These are phyloP conservation scores for Yarrowia yakushimensis DNA, from an alignment of 805 yeast genomes.

Conservation along the genomic window DNA sequence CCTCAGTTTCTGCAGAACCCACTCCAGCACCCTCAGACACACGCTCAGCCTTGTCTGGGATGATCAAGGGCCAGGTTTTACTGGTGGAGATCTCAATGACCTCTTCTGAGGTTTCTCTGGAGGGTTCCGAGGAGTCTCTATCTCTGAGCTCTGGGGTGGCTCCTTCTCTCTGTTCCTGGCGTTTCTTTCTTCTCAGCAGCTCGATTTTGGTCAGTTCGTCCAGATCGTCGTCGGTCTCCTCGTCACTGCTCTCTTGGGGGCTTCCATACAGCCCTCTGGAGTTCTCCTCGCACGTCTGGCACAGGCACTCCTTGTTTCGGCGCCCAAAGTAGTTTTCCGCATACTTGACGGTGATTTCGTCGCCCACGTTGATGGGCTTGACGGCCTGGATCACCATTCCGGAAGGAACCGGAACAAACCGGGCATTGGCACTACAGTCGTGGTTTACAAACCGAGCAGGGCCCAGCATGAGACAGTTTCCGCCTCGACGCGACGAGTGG, in stretches of 20 bases:
- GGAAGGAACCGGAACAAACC: conserved; percentile 36
- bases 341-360: conserved; percentile 47
- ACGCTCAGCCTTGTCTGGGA: too few relatives aligned
- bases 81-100: background rate
- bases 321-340: conserved; percentile 45
- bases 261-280: conserved; percentile 1
- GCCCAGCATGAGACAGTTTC: conserved; percentile 46
- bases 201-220: conserved; percentile 7
- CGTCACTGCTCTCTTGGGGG: conserved; percentile 8
- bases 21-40: too few relatives aligned
- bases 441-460: conserved; percentile 50
- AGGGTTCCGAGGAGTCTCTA: background rate
- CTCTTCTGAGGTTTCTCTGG: background rate
- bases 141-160: background rate
- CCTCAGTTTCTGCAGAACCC: too few relatives aligned
- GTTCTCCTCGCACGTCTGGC: conserved; percentile 43
- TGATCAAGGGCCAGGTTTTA: conserved; percentile 8
- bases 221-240: conserved; percentile 16
- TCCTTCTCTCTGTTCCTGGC: background rate
- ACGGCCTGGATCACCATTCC: conserved; percentile 40
- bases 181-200: background rate
- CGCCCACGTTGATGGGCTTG: conserved; percentile 42
- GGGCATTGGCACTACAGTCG: conserved; percentile 46
- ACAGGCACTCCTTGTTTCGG: conserved; percentile 44
- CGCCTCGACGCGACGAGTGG: conserved; percentile 38